Conservation (phyloP, 306 rosid species). For the Fagus sylvatica region DNA sequence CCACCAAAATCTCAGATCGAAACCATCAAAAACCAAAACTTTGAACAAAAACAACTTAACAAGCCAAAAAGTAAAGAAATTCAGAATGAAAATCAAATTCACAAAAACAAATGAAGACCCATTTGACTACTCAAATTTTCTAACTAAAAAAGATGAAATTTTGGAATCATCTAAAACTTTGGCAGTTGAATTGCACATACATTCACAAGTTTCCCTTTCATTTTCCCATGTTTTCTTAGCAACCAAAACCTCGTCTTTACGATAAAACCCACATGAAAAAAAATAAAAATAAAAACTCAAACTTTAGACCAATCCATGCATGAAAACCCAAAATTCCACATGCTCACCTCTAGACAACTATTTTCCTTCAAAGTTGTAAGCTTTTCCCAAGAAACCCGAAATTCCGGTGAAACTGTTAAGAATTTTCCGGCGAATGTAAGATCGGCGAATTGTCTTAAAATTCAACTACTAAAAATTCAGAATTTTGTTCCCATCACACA, state of each 20-base stretch:
- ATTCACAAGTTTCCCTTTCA: slow-evolving; percentile 7
- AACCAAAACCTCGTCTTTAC: slow-evolving; percentile 34
- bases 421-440: slow-evolving; percentile 42
- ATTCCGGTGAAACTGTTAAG: slow-evolving; percentile 30
- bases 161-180: slow-evolving; percentile 20
- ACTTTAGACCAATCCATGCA: slow-evolving; percentile 20
- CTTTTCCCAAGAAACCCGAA: slow-evolving; percentile 29
- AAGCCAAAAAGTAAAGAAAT: not conserved
- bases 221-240: slow-evolving; percentile 11
- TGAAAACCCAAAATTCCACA: slow-evolving; percentile 34
- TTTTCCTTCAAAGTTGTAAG: slow-evolving; percentile 33
- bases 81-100: not conserved
- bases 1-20: slow-evolving; percentile 43
- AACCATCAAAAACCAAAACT: slow-evolving; percentile 34
- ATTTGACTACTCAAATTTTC: slow-evolving; percentile 17
- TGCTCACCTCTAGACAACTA: slow-evolving; percentile 52
- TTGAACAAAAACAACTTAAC: not conserved
- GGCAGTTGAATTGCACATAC: slow-evolving; percentile 15
- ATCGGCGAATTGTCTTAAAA: slow-evolving; percentile 45
- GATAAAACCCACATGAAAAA: slow-evolving; percentile 26
- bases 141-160: not conserved
- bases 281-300: slow-evolving; percentile 10
- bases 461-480: slow-evolving; percentile 20
- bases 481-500: slow-evolving; percentile 21
- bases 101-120: slow-evolving; percentile 21